A percentile compares a stretch with the other conserved stretches of the same genome.
Conservation (phyloP, 2,329 filamentous ascomycete genomes). For the Aureobasidium pullulans region DNA sequence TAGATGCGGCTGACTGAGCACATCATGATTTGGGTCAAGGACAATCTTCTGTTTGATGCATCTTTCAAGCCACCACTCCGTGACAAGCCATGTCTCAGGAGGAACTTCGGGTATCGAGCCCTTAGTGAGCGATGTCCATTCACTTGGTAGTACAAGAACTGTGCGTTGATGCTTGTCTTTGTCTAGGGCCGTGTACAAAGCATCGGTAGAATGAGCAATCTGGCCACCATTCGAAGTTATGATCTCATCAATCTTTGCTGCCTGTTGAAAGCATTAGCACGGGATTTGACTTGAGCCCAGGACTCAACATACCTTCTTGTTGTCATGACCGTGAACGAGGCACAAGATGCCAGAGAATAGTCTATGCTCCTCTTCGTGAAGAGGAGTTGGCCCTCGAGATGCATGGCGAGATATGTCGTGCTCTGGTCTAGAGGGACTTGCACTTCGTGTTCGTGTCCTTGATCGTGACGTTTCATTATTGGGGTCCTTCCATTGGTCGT, state of each 20-base stretch:
- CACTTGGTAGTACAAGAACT: slow-evolving; percentile 29
- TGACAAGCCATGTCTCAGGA: slow-evolving; percentile 48
- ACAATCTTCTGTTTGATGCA: slow-evolving; percentile 73
- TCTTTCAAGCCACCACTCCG: slow-evolving; percentile 88
- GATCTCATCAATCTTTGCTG: background rate
- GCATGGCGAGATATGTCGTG: background rate
- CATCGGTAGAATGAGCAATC: slow-evolving; percentile 20
- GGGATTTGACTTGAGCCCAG: background rate
- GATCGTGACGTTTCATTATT: background rate
- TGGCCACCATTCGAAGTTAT: slow-evolving; percentile 25
- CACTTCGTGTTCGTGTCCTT: background rate
- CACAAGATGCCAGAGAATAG: slow-evolving; percentile 25
- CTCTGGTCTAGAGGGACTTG: background rate
- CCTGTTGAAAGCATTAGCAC: background rate
- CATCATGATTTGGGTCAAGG: slow-evolving; percentile 60
- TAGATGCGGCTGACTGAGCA: slow-evolving; percentile 67
- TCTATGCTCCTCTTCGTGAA: slow-evolving; percentile 15
- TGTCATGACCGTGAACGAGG: slow-evolving; percentile 9
- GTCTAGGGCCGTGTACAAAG: slow-evolving; percentile 19
- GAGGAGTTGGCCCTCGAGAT: background rate
- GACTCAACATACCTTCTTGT: background rate
- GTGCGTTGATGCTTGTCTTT: slow-evolving; percentile 20
- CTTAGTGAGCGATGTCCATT: slow-evolving; percentile 24
- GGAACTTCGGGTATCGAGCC: slow-evolving; percentile 21
- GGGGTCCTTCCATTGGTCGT: slow-evolving; percentile 10